A percentile compares a stretch with the other conserved stretches of the same genome.
Conservation (phyloP, 805 yeast species). For the Candida sphagnicola region DNA sequence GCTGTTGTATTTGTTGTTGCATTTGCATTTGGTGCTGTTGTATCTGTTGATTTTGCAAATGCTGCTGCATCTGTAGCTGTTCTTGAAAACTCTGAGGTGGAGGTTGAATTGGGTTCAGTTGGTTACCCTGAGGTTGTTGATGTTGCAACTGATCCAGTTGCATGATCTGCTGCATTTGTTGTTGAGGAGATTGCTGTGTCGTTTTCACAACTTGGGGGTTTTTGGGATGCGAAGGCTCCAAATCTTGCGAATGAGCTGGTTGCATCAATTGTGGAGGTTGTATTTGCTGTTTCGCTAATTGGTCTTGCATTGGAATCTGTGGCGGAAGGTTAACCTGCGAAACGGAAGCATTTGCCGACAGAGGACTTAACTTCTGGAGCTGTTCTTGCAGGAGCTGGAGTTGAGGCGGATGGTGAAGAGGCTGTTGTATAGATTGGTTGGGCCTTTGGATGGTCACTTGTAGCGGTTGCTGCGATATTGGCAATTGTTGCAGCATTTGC, state of each 20-base stretch:
- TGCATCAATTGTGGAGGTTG: neutral
- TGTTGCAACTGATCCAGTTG: neutral
- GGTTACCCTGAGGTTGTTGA: neutral
- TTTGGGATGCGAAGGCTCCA: no score
- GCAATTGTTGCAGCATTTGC: slow-evolving; percentile 4
- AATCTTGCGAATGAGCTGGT: neutral
- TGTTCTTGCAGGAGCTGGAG: slow-evolving; percentile 2
- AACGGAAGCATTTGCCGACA: neutral
- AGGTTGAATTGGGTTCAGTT: neutral
- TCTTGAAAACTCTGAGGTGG: slow-evolving; percentile 4
- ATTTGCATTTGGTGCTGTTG: neutral
- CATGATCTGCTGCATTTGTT: neutral
- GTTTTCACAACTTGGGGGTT: no score
- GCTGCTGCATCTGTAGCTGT: neutral
- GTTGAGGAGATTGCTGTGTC: neutral
- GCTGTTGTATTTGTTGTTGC: neutral
- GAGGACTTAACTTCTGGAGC: neutral
- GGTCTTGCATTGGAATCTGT: neutral
- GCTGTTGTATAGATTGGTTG: neutral
- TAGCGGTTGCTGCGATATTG: slow-evolving; percentile 1
- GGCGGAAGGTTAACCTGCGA: neutral
- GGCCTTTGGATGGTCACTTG: slow-evolving; percentile 1
- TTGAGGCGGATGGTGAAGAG: slow-evolving; percentile 2
- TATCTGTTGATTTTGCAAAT: neutral
- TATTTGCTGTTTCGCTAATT: neutral